Base-by-base conservation (phyloP, 2,329 filamentous ascomycete species). In the Allantophomopsis lycopodina region DNA sequence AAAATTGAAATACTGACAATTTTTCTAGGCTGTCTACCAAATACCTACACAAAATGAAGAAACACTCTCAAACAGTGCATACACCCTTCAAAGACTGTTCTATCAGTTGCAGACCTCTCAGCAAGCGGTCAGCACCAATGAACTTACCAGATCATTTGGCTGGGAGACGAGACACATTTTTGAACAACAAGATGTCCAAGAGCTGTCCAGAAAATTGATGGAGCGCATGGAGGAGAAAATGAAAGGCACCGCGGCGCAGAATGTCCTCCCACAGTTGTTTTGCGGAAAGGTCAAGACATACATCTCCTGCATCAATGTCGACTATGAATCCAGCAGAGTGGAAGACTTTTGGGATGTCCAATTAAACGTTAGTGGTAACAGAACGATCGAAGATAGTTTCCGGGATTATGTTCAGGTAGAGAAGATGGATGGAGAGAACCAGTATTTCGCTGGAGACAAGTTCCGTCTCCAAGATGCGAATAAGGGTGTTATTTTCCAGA, bases 341-440 rank as follows among this genome's bases (percentile, higher is more conserved):
- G 91, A 98, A 60, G 93, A 98, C 51, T 98, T 95, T 59, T 98
- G 91, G 91, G 91, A 98, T 57, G 85, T 98, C 44, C 91, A 98
- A 58, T 74, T 98, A 50, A 98, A 96, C 49, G 93, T 98, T 38
- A 83, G 83, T 46, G 88, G 87, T 23, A 95, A 94, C 68, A 87
- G 85, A 63, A 89, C 83, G 45, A 66, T 98, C 23, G 81, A 94
- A 46, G 87, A 93, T 52, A 96, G 89, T 55, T 96, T 98, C 66
- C 79, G 79, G 55, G 88, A 96, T 60, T 98, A 98, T 57, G 81
- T 98, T 50, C 81, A 94, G 54, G 89, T 95, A 30, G 91, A 98
- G 61, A 94, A 88, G 28, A 80, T 98, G 60, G 88, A 96, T 49
- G 91, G 91, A 32, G 93, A 98, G 58, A 98, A 98, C 65, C 94